Base-by-base conservation (phyloP, 2,329 filamentous ascomycete species). In the Phyllachora maydis region DNA sequence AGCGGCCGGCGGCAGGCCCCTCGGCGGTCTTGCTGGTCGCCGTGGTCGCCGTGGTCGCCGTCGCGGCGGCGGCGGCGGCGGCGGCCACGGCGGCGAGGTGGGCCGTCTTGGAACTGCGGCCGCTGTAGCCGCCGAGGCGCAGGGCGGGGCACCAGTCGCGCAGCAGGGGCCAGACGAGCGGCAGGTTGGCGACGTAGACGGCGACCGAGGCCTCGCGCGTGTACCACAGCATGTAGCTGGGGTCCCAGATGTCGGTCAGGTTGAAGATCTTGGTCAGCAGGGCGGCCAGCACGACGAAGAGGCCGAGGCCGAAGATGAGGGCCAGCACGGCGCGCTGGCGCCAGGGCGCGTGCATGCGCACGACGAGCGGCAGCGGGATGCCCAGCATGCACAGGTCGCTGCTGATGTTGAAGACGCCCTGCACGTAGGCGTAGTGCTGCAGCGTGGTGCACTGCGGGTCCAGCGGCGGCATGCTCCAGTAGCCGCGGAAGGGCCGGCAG, bases 141-240 rank as follows among this genome's bases (percentile, higher is more conserved):
- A 22, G 20, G 20, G 8, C 6, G 12, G 20, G 20, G 20, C 14
- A 13, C 20, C 20, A 22, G 6, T 22, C 20, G 6, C 21, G 20
- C 21, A 63, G 35, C 9, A 65, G 45, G 1, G 56, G 50, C 57
- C 59, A 65, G 25, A 61, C 51, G 22, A 55, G 45, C 1, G 59
- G 59, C 3, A 64, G 40, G 32, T 65, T 65, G 30, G 56, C 49
- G 7, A 65, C 56, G 28, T 54, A 53, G 4, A 64, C 45, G 6
- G 57, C 59, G 2, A 59, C 56, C 14, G 46, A 52, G 7, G 56
- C 53, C 46, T 66, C 59, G 26, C 59, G 48, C 11, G 53, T 47
- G 35, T 64, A 63, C 59, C 60, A 65, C 11, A 54, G 37, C 45
- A 54, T 45, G 34, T 54, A 54, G 19, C 24, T 22, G 5, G 39